Percentiles rank a stretch among this genome's conserved stretches.
These are phyloP conservation scores for Argentina anserina DNA, from an alignment of 306 rosid genomes.

Conservation along the genomic window DNA sequence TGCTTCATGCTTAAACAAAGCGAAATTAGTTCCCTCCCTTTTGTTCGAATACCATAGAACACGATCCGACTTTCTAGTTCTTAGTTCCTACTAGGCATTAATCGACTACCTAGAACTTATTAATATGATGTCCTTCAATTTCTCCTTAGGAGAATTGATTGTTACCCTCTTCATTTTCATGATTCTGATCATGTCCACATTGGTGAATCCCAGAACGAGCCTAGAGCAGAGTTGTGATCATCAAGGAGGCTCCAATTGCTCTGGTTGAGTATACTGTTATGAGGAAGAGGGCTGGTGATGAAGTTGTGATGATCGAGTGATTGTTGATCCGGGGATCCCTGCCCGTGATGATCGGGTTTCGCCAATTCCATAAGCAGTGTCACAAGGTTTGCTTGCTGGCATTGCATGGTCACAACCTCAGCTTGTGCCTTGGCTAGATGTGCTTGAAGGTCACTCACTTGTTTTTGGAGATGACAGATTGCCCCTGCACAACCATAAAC, in stretches of 20 bases:
- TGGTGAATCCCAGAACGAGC: constrained; percentile 57
- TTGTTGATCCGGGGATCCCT: constrained; percentile 43
- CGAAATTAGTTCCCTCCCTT: constrained; percentile 11
- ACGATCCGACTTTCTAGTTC: background rate
- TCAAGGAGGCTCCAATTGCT: constrained; percentile 48
- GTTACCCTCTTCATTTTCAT: constrained; percentile 16
- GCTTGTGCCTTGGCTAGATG: constrained; percentile 88
- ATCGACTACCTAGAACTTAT: constrained; percentile 25
- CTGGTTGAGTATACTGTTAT: constrained; percentile 24
- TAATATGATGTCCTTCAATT: constrained; percentile 25
- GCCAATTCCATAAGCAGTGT: constrained; percentile 74
- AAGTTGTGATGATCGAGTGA: constrained; percentile 36
- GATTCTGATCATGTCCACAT: constrained; percentile 55
- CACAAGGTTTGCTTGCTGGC: constrained; percentile 77
- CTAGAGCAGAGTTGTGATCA: constrained; percentile 36
- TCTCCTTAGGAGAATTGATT: constrained; percentile 65
- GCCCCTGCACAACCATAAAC: constrained; percentile 88
- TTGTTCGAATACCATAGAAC: background rate
- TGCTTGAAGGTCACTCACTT: constrained; percentile 81
- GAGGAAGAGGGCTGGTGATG: constrained; percentile 28
- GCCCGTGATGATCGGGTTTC: constrained; percentile 39
- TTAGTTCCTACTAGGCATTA: constrained; percentile 15
- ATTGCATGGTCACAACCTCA: constrained; percentile 69
- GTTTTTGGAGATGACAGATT: constrained; percentile 79
- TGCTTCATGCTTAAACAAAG: constrained; percentile 13